phyloP scores from a whole-genome alignment of 306 rosid species.

The Castanopsis chinensis region DNA sequence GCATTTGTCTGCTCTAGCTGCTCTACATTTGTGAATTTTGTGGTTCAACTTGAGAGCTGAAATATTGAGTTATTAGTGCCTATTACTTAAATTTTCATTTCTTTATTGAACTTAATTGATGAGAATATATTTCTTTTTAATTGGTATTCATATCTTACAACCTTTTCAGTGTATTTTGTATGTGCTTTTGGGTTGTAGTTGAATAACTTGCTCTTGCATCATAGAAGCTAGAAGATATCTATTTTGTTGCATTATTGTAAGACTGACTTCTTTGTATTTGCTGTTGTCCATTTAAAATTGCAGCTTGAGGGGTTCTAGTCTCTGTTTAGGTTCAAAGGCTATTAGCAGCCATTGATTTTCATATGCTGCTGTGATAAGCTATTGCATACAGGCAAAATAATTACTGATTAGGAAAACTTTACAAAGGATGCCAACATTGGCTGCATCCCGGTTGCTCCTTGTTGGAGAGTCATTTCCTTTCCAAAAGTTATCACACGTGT shows the following conservation, averaged over 20 bases:
- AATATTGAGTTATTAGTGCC: not conserved
- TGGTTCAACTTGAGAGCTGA: not conserved
- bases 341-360: not conserved
- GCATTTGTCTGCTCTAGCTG: not conserved
- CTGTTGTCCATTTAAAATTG: not conserved
- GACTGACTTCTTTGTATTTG: not conserved
- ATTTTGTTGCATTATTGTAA: not conserved
- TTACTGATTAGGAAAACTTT: slow-evolving; percentile 3
- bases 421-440: slow-evolving; percentile 59
- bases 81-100: not conserved
- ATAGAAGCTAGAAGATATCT: not conserved
- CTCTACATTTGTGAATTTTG: not conserved
- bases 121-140: not conserved
- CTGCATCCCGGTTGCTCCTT: slow-evolving; percentile 53
- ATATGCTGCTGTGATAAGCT: not conserved
- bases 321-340: not conserved
- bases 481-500: slow-evolving; percentile 42
- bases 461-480: slow-evolving; percentile 63
- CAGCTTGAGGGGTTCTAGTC: slow-evolving; percentile 3
- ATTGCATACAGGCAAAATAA: not conserved
- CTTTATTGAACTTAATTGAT: not conserved
- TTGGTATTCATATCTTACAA: not conserved
- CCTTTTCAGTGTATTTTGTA: not conserved
- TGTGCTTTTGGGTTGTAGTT: not conserved
- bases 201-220: not conserved